Evolutionary conservation across 1,284 basidiomycete species (phyloP), one percentile per base, ranked within the genome.

Genomic region (Pterulicium gracile): DNA sequence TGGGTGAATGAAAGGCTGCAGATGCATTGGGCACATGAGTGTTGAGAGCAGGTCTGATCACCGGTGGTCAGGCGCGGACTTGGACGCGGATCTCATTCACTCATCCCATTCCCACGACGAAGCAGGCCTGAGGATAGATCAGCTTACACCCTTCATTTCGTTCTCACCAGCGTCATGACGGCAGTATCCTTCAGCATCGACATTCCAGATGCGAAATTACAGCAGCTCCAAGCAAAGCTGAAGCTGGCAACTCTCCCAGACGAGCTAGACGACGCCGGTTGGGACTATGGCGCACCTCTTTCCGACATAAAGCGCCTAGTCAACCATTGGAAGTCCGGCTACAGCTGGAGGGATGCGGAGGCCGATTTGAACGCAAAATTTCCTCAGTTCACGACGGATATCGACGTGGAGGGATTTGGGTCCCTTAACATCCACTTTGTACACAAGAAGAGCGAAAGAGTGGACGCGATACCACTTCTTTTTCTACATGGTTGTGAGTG

Each of bases 401-500:
- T 72, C 41, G 49, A 57, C 2, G 59, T 72, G 0, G 55, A 58
- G 14, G 60, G 64, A 0, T 65, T 64, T 40, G 66, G 60, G 0
- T 50, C 54, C 2, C 53, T 72, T 43, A 63, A 66, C 44, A 61
- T 70, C 5, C 70, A 73, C 49, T 73, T 70, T 43, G 52, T 71
- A 1, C 69, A 73, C 50, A 52, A 67, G 49, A 59, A 55, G 55
- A 72, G 65, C 49, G 47, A 49, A n/a, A 51, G 55, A 1, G 24
- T 51, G 7, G 55, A 59, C 27, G 71, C 72, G 0, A 68, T 73
- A 23, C 71, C 72, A 0, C 47, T 73, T 3, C 56, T 73, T 13
- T 72, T 67, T 51, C 61, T 68, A 3, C 71, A 73, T 18, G 71
- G 70, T 18, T 73, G 71, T 70, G 50, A 24, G 69, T 61, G 19